Conservation (phyloP, 1,139 yeast genomes). For the Arxiozyma telluris region DNA sequence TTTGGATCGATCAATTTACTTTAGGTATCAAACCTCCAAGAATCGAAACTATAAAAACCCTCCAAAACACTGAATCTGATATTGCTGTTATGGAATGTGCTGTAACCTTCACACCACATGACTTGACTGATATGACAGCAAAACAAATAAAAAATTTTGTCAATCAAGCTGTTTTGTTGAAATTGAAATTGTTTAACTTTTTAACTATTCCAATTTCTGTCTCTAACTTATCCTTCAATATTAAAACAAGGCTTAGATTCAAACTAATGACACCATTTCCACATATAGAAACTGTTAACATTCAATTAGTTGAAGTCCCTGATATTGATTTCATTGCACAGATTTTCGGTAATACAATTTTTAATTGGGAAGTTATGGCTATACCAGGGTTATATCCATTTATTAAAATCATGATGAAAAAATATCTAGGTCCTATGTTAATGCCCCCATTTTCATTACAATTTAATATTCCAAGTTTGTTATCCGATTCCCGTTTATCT, state of each 20-base stretch:
- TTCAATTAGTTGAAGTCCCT: constrained; percentile 78
- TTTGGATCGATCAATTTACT: constrained; percentile 84
- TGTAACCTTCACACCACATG: constrained; percentile 83
- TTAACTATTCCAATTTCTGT: constrained; percentile 54
- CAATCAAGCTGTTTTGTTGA: constrained; percentile 68
- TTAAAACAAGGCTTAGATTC: constrained; percentile 66
- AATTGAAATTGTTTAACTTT: constrained; percentile 55
- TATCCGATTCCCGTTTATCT: constrained; percentile 81
- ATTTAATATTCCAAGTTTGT: constrained; percentile 78
- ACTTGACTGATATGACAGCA: constrained; percentile 67
- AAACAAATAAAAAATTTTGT: constrained; percentile 78
- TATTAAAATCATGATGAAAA: constrained; percentile 74
- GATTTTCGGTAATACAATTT: constrained; percentile 62
- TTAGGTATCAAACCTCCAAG: constrained; percentile 94
- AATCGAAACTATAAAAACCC: constrained; percentile 78
- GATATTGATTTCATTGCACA: constrained; percentile 72
- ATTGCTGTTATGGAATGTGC: constrained; percentile 97
- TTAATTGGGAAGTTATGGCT: constrained; percentile 79
- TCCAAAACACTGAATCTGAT: constrained; percentile 79
- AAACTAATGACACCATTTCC: constrained; percentile 89
- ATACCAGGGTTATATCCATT: constrained; percentile 80
- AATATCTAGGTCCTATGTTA: constrained; percentile 80
- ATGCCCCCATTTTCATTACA: constrained; percentile 88
- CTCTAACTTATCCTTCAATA: constrained; percentile 54
- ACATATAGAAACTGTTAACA: constrained; percentile 81